Evolutionary conservation across 1,284 basidiomycete species (phyloP), one percentile per base, ranked within the genome.

Genomic region (Blastosporella zonata): DNA sequence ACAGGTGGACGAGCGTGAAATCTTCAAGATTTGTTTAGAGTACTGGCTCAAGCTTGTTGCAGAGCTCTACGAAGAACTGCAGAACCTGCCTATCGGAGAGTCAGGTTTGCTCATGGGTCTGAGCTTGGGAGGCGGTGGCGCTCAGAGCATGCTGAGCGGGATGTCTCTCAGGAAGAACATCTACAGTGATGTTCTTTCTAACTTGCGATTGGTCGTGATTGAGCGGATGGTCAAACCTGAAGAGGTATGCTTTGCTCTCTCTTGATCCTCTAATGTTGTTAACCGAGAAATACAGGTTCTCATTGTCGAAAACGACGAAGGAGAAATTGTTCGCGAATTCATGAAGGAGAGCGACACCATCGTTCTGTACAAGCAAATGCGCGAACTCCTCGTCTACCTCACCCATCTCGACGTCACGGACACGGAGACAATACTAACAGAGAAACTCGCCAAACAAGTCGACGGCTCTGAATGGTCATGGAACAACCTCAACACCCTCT

Each of bases 191-290:
- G 93, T 99, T 22, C 75, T 99, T 49, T 95, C 91, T 42, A 98
- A 99, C 67, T 70, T 99, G 56, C 83, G 97, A 33, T 71, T 99
- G 54, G 96, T 99, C 42, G 94, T 99, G 68, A 97, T 99, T 60
- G 96, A 98, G 70, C 85, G 93, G 63, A 99, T 99, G 97, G 97
- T 98, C 60, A 99, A 99, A 71, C 97, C 97, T 9, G 97, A 99
- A 68, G 97, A 99, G 81, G 93, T 93, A 55, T 52, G 81, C 67
- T 34, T 37, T 34, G 27, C 8, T 39, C 8, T 6, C 40, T 33
- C 13, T 28, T 3, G n/a, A 18, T 43, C 22, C 36, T 51, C 6
- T 48, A 42, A 34, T 21, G n/a, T 23, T 21, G 27, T 56, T 38
- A 33, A 7, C 8, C 8, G 34, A 49, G 40, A 2, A 33, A 45